Evolutionary conservation across 306 rosid species (phyloP).

Genomic region (Cicer arietinum): DNA sequence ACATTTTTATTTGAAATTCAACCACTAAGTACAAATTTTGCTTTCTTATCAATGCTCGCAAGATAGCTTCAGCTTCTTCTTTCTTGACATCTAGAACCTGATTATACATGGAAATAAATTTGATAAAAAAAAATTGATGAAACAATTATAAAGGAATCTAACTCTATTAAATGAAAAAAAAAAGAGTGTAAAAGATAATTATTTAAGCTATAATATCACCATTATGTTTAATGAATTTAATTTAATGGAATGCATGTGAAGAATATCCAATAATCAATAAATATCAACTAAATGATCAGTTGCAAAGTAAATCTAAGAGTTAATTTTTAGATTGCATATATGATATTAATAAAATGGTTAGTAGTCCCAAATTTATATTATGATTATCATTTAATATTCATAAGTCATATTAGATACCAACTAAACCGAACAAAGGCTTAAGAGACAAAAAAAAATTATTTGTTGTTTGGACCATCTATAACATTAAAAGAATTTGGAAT

Average conservation of each 20-base stretch:
- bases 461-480: not conserved
- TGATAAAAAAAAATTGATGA: not conserved
- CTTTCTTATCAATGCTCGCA: slow-evolving; percentile 42
- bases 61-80: slow-evolving; percentile 50
- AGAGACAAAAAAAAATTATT: not conserved
- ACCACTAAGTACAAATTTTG: slow-evolving; percentile 27
- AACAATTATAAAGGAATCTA: slow-evolving; percentile 21
- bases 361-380: not conserved
- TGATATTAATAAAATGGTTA: not conserved
- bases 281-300: slow-evolving; percentile 16
- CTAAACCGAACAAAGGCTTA: not conserved
- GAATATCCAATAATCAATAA: not conserved
- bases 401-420: not conserved
- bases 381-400: not conserved
- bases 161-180: not conserved
- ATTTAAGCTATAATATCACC: slow-evolving; percentile 12
- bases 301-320: slow-evolving; percentile 5
- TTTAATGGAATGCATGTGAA: not conserved
- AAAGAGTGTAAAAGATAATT: no score
- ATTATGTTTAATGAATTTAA: slow-evolving; percentile 9
- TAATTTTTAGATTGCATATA: not conserved
- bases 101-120: slow-evolving; percentile 15
- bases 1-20: slow-evolving; percentile 43
- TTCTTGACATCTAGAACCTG: slow-evolving; percentile 49
- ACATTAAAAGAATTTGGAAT: not conserved